Base-by-base conservation (phyloP, 345 rosid genomes). In the Eucalyptus regnans region DNA sequence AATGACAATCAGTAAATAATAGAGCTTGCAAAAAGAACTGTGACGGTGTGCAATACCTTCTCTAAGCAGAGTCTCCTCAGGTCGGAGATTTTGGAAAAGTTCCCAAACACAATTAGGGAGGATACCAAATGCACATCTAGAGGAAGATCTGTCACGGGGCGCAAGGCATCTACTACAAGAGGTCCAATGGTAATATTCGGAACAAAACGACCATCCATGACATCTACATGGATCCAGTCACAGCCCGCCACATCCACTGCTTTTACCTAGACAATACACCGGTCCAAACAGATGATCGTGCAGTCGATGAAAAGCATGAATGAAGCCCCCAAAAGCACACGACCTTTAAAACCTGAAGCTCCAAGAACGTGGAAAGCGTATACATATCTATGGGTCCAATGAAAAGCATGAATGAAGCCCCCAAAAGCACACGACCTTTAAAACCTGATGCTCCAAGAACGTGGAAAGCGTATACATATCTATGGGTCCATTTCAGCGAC, bases 141-240 rank as follows among this genome's bases (percentile, higher is more conserved):
- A 12, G 99, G 99, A 90, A 97, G 99, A 93, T 96, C 97, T 52
- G 98, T 96, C 43, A 97, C 95, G 37, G 98, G 97, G 88, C 98
- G 98, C 93, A 96, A 91, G 87, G 99, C 98, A 93, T 94, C 97
- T 90, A 96, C 99, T 87, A 97, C 94, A 66, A 97, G 96, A 91
- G 99, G 98, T 90, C 99, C 99, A 86, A 97, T 97, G 50, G 99
- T 96, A 87, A 97, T 97, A 92, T 97, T 97, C 87, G 99, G 99
- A 92, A 97, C 99, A 93, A 97, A 96, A 87, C 95, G 98, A 52
- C 99, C 99, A 86, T 97, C 99, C 99, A 97, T 97, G 44, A 96
- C 99, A 93, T 97, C 99, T 49, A 96, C 97, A 91, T 97, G 99
- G 89, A 97, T 97, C 99, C 98, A 97, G 90, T 97, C 98, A 93